These are phyloP conservation scores for Excoecaria cochinchinensis DNA, from an alignment of 345 rosid species.

Conservation along the genomic window DNA sequence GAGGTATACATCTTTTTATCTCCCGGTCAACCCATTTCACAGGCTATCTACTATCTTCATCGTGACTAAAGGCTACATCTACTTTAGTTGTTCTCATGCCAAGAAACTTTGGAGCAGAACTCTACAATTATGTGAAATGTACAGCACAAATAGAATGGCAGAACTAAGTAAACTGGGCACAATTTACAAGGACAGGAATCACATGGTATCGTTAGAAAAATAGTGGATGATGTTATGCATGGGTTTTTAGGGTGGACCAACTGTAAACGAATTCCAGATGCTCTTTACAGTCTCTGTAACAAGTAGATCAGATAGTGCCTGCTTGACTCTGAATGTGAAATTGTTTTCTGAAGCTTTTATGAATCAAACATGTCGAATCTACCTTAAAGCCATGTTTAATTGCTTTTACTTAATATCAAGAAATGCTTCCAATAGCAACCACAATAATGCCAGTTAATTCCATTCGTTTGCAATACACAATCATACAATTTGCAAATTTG, in stretches of 20 bases:
- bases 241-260: neutral
- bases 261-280: neutral
- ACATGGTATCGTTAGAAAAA: neutral
- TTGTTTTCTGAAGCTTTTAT: neutral
- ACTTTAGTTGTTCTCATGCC: neutral
- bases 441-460: neutral
- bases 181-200: neutral
- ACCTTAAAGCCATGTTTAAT: too few relatives aligned
- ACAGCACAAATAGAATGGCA: neutral
- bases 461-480: neutral
- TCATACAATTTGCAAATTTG: neutral
- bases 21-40: neutral
- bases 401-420: too few relatives aligned
- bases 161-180: too few relatives aligned
- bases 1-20: neutral
- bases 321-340: neutral
- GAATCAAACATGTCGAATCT: too few relatives aligned
- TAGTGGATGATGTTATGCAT: neutral
- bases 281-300: neutral
- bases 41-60: neutral
- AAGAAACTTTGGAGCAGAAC: neutral
- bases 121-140: neutral
- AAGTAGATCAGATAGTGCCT: neutral
- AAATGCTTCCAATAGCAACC: too few relatives aligned
- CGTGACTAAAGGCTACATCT: neutral